Base-by-base conservation (phyloP, 2,329 filamentous ascomycete species). In the Coleophoma crateriformis region DNA sequence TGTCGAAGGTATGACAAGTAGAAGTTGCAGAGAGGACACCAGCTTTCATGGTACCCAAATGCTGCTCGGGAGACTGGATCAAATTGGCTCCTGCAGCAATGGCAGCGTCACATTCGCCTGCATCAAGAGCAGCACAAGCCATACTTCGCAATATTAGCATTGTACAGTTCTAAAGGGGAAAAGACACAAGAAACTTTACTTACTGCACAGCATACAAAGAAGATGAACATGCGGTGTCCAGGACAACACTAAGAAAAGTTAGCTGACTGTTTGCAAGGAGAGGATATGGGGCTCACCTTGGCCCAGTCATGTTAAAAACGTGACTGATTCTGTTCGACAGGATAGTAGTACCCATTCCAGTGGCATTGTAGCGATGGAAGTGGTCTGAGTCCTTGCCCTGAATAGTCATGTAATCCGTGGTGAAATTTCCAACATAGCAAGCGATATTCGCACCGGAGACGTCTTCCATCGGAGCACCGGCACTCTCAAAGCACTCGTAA, bases 1-100 rank as follows among this genome's bases (percentile, higher is more conserved):
- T 58, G 54, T 85, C 81, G 53, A 82, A 84, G 1, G 75, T 77
- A 51, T 75, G 78, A 43, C 75, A 79, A 48, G 73, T 75, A 0
- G 77, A 77, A 48, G 78, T 75, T 46, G 37, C 34, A 11, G 57
- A 56, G 7, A 58, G 42, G 4, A 54, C 46, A 19, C 55, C 56
- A 12, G 37, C 47, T 38, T 54, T 55, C 42, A 47, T 39, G 10
- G 48, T 54, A 13, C 20, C 46, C n/a, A 59, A 39, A n/a, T 56
- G 51, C 20, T 49, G 47, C 32, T 57, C 54, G 3, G 50, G 48
- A 13, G 50, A 19, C 17, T 46, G 45, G 40, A 59, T 50, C 8
- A 61, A 33, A 41, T 56, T 61, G 1, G 51, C 50, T 4, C 50
- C 54, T 15, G 50, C 57, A n/a, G 55, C 58, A 22, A 61, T 39